Conservation (phyloP, 2,329 filamentous ascomycete species). For the Dactylellina sp. region DNA sequence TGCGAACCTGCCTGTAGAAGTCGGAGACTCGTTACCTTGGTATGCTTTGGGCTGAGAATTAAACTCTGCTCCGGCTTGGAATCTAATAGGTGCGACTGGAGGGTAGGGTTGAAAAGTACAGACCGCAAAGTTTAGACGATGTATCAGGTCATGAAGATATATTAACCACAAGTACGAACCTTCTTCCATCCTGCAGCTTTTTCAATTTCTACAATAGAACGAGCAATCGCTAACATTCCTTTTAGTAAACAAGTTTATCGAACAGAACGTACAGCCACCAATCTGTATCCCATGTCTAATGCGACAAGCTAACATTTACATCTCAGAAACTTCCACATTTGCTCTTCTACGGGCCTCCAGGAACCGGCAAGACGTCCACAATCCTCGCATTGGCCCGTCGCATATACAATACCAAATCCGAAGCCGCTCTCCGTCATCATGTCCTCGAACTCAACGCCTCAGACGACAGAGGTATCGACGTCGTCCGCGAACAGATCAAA, state of each 20-base stretch:
- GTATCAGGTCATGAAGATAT: slow-evolving; percentile 98
- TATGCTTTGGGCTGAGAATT: slow-evolving; percentile 65
- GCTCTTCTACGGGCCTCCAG: slow-evolving; percentile 93
- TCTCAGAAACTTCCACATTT: slow-evolving; percentile 84
- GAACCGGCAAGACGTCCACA: slow-evolving; percentile 97
- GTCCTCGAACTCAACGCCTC: slow-evolving; percentile 97
- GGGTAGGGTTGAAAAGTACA: slow-evolving; percentile 92
- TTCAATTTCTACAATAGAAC: not conserved
- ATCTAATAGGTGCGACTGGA: slow-evolving; percentile 57
- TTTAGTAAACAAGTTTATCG: slow-evolving; percentile 88
- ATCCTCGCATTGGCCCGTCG: slow-evolving; percentile 90
- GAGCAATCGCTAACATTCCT: slow-evolving; percentile 4
- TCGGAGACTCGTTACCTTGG: slow-evolving; percentile 94
- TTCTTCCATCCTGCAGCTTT: no score
- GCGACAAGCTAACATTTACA: slow-evolving; percentile 13
- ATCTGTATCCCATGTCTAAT: not conserved
- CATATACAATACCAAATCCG: slow-evolving; percentile 78
- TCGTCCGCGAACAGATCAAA: slow-evolving; percentile 98
- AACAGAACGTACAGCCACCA: slow-evolving; percentile 75
- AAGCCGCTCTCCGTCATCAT: slow-evolving; percentile 95
- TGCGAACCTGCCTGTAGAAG: slow-evolving; percentile 91
- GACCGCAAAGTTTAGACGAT: slow-evolving; percentile 86
- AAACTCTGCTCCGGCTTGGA: not conserved
- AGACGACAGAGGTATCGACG: slow-evolving; percentile 96
- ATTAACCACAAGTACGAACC: slow-evolving; percentile 76